Base-by-base conservation (phyloP, 192 early-diverging fungal species). In the Mortierella antarctica region DNA sequence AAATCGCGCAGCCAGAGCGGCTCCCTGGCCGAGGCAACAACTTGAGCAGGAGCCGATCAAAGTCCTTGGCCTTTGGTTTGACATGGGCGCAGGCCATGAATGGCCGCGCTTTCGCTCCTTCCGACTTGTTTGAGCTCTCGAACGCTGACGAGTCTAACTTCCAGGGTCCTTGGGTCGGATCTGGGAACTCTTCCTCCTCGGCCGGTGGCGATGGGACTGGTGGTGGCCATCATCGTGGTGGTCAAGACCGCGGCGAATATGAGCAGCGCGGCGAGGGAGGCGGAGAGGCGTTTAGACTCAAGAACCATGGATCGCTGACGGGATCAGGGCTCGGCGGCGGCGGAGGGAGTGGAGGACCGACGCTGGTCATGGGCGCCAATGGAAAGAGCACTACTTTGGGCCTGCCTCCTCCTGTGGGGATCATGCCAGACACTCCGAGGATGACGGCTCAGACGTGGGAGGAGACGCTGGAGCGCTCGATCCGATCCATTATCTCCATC, bases 401-500 rank as follows among this genome's bases (percentile, higher is more conserved):
- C 4, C 6, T 48, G 12, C 59, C 46, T 21, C 59, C 14, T 2
- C 17, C 60, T 1, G 15, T 66, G 18, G 54, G 42, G 18, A 18
- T 67, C 7, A 46, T 23, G 4, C 31, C 67, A 13, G 63, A 74
- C 23, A 70, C 71, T 2, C 71, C 73, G 17, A 73, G 62, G 54
- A 17, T 74, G 48, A 68, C 53, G 11, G 54, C 77, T 7, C 63
- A 68, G 18, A 83, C 85, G 1, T 94, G 93, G 93, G 89, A 94
- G 80, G 83, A 85, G 4, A 94, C 90, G 31, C 79, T 94, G 46
- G 91, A 93, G 72, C 82, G 84, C 8, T 89, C 93, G 12, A 92
- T 93, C 50, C 88, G 85, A 20, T 91, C 93, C n/a, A 92, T 94
- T 57, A 89, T 94, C 1, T 92, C 93, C 14, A 92, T 94, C 65